Conservation (phyloP, 2,329 filamentous ascomycete genomes). For the Periconia sp. region DNA sequence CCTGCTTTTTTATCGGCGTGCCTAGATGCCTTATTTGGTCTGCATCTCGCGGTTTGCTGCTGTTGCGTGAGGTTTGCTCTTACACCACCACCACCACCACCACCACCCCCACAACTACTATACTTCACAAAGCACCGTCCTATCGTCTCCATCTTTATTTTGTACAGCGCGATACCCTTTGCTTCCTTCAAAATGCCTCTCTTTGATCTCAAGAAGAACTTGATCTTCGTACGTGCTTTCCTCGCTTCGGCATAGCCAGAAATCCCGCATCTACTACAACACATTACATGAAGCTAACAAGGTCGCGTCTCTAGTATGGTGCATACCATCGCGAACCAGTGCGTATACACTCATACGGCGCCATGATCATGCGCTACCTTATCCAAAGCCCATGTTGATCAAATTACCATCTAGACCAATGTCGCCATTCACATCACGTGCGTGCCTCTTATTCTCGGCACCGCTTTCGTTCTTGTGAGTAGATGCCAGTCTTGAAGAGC, state of each 20-base stretch:
- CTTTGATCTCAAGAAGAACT: constrained; percentile 38
- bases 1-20: too few species aligned
- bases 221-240: constrained; percentile 30
- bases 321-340: constrained; percentile 76
- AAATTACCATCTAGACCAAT: constrained; percentile 58
- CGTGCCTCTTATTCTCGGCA: constrained; percentile 73
- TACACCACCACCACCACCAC: too few species aligned
- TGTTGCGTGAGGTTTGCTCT: too few species aligned
- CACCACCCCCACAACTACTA: too few species aligned
- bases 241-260: not conserved
- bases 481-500: not conserved
- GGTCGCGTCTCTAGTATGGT: constrained; percentile 63
- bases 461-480: constrained; percentile 70
- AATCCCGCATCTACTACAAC: too few species aligned
- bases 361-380: constrained; percentile 1
- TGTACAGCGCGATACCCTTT: not conserved
- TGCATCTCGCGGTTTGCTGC: too few species aligned
- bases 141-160: not conserved
- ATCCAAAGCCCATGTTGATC: constrained; percentile 1
- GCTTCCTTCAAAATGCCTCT: not conserved
- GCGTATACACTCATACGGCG: constrained; percentile 15
- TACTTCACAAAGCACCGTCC: too few species aligned
- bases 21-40: too few species aligned
- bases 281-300: not conserved
- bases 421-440: constrained; percentile 77